These are phyloP conservation scores for Pichia sp. DNA, from an alignment of 1,139 yeast genomes.

Conservation along the genomic window DNA sequence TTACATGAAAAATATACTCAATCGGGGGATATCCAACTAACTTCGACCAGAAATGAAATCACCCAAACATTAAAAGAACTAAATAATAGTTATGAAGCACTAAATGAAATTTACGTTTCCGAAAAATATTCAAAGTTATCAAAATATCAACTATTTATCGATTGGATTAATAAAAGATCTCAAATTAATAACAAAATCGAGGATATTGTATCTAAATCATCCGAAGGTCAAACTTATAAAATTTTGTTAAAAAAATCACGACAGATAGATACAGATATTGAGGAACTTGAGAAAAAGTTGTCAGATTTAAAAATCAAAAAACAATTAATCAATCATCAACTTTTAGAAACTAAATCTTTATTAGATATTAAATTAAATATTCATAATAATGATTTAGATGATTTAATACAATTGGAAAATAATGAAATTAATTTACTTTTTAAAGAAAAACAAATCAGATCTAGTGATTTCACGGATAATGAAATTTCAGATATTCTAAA, in stretches of 20 bases:
- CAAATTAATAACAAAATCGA: constrained; percentile 34
- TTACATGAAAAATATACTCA: constrained; percentile 28
- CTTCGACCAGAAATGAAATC: constrained; percentile 28
- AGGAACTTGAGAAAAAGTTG: constrained; percentile 36
- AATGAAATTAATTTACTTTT: constrained; percentile 16
- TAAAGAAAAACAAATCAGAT: constrained; percentile 7
- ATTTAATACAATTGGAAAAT: constrained; percentile 15
- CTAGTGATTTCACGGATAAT: constrained; percentile 3
- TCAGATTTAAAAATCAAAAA: constrained; percentile 35
- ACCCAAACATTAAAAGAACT: constrained; percentile 32
- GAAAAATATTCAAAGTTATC: constrained; percentile 33
- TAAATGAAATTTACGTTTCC: constrained; percentile 42
- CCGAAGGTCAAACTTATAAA: constrained; percentile 41
- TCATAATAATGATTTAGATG: constrained; percentile 18
- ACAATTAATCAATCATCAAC: constrained; percentile 36
- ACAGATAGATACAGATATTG: constrained; percentile 38
- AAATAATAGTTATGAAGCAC: constrained; percentile 40
- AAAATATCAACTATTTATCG: constrained; percentile 34
- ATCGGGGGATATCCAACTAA: constrained; percentile 34
- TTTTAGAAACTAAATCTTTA: constrained; percentile 39
- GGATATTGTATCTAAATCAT: constrained; percentile 34
- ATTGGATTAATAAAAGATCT: constrained; percentile 41
- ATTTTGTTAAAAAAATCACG: constrained; percentile 34
- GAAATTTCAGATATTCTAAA: constrained; percentile 25
- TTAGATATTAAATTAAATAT: constrained; percentile 25